Evolutionary conservation across 495 filamentous ascomycete species (phyloP), one percentile per base, ranked within the genome.

Genomic region (Neurospora hispaniola): DNA sequence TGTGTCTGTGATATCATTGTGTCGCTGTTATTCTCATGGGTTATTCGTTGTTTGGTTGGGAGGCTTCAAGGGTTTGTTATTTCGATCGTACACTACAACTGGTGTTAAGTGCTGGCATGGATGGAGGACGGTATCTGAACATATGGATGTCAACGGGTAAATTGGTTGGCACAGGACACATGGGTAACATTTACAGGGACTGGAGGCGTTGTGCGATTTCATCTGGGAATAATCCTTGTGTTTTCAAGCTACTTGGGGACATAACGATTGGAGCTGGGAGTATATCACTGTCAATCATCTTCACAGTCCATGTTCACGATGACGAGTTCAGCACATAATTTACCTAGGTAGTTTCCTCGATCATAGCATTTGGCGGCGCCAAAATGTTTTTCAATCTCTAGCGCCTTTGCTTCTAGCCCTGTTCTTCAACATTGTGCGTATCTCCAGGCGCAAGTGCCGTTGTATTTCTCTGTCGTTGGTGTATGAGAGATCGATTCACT

Each of bases 201-300:
- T 2, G 1, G 4, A 2, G 10, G 20, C 5, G 20, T 23, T 54
- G 20, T 54, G 46, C n/a, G 4, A 6, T 54, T 12, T 4, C 6
- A 2, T 0, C 23, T 54, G n/a, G 0, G 14, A 23, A 8, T 6
- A 4, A 1, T 54, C 5, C 0, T 23, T 1, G 8, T 48, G 3
- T 23, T 11, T n/a, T n/a, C 8, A 5, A 23, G 46, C 4, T 54
- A 3, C 9, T 10, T 9, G 20, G 0, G 46, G 11, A 27, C 20
- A 14, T 54, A 6, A 54, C 23, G 20, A 8, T 27, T 10, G 20
- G 20, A 54, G 39, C 39, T 39, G 39, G 46, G 20, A 23, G 5
- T 7, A 14, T 54, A 14, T 54, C 20, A 27, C 10, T 23, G 20
- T 27, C 20, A 5, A 12, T 23, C 10, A 23, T 12, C 18, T n/a